Percentiles rank a stretch among this genome's conserved stretches.
phyloP scores from a whole-genome alignment of 108 stramenopile species.

The Pinguiococcus pyrenoidosus region DNA sequence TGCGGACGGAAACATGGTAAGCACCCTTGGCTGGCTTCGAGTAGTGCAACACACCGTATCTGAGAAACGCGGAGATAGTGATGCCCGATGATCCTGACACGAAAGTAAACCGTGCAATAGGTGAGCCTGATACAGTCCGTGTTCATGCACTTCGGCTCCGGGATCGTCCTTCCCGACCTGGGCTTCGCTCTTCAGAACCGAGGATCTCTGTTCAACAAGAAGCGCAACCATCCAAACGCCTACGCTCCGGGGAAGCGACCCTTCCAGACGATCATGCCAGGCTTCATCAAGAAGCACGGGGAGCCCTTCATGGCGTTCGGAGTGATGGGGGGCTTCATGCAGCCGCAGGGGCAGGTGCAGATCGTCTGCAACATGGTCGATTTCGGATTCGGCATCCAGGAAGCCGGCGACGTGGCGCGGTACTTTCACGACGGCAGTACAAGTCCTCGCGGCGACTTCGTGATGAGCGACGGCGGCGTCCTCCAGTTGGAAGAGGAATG shows the following conservation, averaged over 20 bases:
- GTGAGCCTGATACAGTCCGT: background rate
- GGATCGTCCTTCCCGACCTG: background rate
- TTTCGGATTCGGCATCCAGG: background rate
- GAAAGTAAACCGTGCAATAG: too few relatives aligned
- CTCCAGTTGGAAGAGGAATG: background rate
- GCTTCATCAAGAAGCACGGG: background rate
- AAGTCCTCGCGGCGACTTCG: background rate
- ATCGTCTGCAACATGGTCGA: background rate
- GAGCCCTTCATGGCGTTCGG: background rate
- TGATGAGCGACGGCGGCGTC: background rate
- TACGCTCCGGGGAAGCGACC: background rate
- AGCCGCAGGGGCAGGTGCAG: slow-evolving; percentile 4
- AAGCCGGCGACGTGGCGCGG: background rate
- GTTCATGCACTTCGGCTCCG: background rate
- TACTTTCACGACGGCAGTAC: background rate
- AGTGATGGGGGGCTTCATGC: slow-evolving; percentile 2
- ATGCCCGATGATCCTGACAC: too few relatives aligned
- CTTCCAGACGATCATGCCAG: slow-evolving; percentile 1
- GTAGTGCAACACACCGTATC: too few relatives aligned
- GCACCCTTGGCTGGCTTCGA: too few relatives aligned
- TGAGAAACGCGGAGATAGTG: too few relatives aligned
- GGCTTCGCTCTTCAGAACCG: slow-evolving; percentile 2
- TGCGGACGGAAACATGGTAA: background rate
- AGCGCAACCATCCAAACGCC: background rate
- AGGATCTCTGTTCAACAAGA: background rate